Percentiles rank a stretch among this genome's conserved stretches.
Conservation (phyloP, 495 filamentous ascomycete species). For the Usnea hakonensis region DNA sequence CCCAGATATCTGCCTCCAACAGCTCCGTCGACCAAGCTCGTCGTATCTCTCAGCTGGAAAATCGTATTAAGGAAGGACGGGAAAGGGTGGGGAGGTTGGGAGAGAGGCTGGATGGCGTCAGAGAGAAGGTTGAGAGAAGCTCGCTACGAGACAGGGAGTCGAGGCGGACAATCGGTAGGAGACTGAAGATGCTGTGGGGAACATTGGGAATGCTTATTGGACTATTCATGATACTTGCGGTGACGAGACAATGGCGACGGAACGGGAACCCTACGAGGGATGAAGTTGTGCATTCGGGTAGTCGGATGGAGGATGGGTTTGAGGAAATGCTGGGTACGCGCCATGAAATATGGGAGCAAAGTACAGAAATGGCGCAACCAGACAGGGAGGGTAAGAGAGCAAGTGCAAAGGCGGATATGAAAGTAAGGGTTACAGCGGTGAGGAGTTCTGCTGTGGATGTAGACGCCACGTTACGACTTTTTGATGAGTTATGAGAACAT, state of each 20-base stretch:
- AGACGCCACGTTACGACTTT: slow-evolving; percentile 18
- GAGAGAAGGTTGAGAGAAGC: slow-evolving; percentile 59
- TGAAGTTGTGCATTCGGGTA: background rate
- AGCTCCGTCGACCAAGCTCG: slow-evolving; percentile 60
- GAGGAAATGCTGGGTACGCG: background rate
- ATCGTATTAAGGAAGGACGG: slow-evolving; percentile 55
- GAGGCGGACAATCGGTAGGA: slow-evolving; percentile 58
- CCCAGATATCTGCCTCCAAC: slow-evolving; percentile 58
- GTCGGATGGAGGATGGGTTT: background rate
- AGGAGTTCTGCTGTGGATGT: slow-evolving; percentile 6
- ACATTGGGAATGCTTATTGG: slow-evolving; percentile 33
- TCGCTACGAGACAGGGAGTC: slow-evolving; percentile 64
- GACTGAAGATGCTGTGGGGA: slow-evolving; percentile 56
- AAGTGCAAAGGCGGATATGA: background rate
- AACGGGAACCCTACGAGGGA: background rate
- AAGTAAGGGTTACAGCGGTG: background rate
- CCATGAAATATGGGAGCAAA: background rate
- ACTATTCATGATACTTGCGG: slow-evolving; percentile 27
- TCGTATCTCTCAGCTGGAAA: slow-evolving; percentile 56
- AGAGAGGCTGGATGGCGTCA: slow-evolving; percentile 56
- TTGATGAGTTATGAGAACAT: slow-evolving; percentile 16
- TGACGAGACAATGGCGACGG: background rate
- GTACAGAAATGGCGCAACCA: background rate
- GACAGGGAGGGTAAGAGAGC: background rate
- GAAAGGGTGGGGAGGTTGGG: slow-evolving; percentile 57